Evolutionary conservation across 2,329 filamentous ascomycete species (phyloP).

Genomic region (Pestalotiopsis sp.): DNA sequence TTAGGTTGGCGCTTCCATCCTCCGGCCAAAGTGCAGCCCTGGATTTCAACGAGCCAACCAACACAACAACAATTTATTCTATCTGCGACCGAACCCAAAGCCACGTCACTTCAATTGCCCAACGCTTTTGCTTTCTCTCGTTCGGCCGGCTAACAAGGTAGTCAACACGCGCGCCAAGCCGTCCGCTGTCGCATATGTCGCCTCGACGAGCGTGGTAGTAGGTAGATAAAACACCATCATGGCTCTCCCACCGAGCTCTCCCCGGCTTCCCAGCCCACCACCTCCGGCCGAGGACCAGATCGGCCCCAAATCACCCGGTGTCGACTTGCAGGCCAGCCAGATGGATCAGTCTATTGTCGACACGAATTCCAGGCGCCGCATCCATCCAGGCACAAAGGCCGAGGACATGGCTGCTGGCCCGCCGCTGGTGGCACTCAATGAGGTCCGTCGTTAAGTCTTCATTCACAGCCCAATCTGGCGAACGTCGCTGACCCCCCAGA

Average conservation of each 20-base stretch:
- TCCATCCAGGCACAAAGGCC: constrained; percentile 90
- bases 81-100: background rate
- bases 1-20: background rate
- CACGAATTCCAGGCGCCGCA: constrained; percentile 77
- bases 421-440: constrained; percentile 80
- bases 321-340: constrained; percentile 50
- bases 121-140: background rate
- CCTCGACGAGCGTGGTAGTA: background rate
- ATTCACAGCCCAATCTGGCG: constrained; percentile 81
- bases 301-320: constrained; percentile 70
- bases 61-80: background rate
- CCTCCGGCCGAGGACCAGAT: constrained; percentile 95
- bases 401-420: constrained; percentile 91
- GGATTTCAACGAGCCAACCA: background rate
- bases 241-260: constrained; percentile 74
- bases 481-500: constrained; percentile 12
- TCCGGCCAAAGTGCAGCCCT: background rate
- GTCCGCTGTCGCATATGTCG: background rate
- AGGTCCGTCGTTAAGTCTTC: constrained; percentile 49
- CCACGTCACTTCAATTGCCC: background rate
- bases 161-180: background rate
- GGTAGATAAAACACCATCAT: constrained; percentile 37
- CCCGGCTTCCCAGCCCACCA: constrained; percentile 90
- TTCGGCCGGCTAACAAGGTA: background rate
- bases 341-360: constrained; percentile 68